Base-by-base conservation (phyloP, 306 rosid species). In the Urtica urens region DNA sequence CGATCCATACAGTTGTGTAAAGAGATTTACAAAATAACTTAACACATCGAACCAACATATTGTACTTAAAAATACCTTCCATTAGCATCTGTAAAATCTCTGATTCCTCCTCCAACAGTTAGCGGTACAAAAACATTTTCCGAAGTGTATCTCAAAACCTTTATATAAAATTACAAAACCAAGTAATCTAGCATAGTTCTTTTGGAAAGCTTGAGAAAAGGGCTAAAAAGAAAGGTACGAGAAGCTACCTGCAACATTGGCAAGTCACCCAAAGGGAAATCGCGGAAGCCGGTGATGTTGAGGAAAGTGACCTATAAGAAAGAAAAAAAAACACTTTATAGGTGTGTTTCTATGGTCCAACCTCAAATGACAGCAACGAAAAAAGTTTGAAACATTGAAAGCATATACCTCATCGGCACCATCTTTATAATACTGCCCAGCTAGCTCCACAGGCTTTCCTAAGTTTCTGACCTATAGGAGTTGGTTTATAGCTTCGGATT, bases 71-170 rank as follows among this genome's bases (percentile, higher is more conserved):
- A 62, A 57, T 72, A 90, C 99, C 99, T 82, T 49, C 95, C 99
- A 63, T 60, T 73, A 10, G 80, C 77, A 73, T 90, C 99, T 16
- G 78, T 79, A 68, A 90, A 90, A 73, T 90, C 95, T 77, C 93
- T 85, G 56, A 90, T 85, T 58, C 99, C 99, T 37, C 95, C 99
- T 13, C 99, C 99, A 57, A 90, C 99, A 40, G 95, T 90, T 67
- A 90, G 65, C 34, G 99, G 99, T 53, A 90, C 99, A 69, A 90
- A 90, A 54, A 90, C 92, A 71, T 85, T 90, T 75, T 81, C 94
- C 52, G 99, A 90, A 41, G 95, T 61, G 65, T 65, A 75, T 68
- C 79, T 79, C 69, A 90, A 69, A 38, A 85, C 92, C 99, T 90
- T n/a, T n/a, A 55, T 23, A 73, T 65, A 52, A 49, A 62, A 74